Evolutionary conservation across 805 yeast genomes (phyloP).

Genomic region (Starmera dryadoides): DNA sequence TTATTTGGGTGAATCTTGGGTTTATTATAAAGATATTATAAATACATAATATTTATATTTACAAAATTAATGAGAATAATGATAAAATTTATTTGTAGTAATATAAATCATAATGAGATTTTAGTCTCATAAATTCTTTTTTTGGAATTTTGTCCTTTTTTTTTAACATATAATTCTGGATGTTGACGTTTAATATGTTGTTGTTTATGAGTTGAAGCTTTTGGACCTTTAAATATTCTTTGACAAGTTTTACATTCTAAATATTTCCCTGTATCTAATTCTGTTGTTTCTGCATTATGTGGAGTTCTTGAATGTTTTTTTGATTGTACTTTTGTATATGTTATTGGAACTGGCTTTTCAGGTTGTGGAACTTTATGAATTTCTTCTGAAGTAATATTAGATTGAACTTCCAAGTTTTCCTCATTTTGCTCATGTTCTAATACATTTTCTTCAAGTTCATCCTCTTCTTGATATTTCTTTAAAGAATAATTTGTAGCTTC

Average conservation of each 20-base stretch:
- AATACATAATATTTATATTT: too few relatives aligned
- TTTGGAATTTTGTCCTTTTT: slow-evolving; percentile 22
- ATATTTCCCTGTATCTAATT: slow-evolving; percentile 8
- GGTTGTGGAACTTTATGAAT: too few relatives aligned
- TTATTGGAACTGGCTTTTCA: too few relatives aligned
- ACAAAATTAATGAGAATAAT: too few relatives aligned
- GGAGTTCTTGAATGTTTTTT: background rate
- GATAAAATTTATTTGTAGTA: too few relatives aligned
- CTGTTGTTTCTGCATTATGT: background rate
- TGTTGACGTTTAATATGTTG: slow-evolving; percentile 36
- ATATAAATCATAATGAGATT: background rate
- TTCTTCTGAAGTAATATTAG: too few relatives aligned
- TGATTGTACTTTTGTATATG: too few relatives aligned
- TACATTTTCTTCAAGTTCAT: too few relatives aligned
- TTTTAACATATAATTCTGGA: slow-evolving; percentile 34
- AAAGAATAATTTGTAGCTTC: background rate
- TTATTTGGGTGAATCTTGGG: slow-evolving; percentile 48
- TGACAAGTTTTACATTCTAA: slow-evolving; percentile 35
- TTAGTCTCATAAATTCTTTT: background rate
- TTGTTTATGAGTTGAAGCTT: slow-evolving; percentile 37
- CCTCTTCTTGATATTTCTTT: too few relatives aligned
- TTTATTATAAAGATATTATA: slow-evolving; percentile 21
- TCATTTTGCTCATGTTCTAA: too few relatives aligned
- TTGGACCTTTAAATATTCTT: slow-evolving; percentile 35
- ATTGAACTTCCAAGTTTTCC: too few relatives aligned